phyloP scores from a whole-genome alignment of 306 rosid genomes.

The Quillaja saponaria region DNA sequence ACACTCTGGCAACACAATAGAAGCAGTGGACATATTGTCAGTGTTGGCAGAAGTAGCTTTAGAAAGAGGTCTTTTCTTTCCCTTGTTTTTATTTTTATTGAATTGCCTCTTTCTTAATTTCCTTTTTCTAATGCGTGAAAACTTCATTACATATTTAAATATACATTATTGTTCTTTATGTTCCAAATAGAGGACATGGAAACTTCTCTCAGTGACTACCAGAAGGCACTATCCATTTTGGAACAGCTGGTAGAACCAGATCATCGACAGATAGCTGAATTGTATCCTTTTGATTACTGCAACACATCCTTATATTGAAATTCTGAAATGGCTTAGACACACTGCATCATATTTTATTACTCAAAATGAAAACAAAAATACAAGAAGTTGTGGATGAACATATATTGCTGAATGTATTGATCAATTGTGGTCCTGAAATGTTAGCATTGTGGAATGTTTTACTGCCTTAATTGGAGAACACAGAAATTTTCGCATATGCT shows the following conservation, averaged over 20 bases:
- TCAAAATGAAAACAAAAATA: conserved; percentile 15
- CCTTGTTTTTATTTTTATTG: conserved; percentile 8
- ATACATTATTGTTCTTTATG: conserved; percentile 28
- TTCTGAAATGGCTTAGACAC: conserved; percentile 15
- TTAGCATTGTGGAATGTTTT: too few relatives aligned
- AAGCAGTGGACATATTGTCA: conserved; percentile 88
- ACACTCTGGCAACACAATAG: conserved; percentile 68
- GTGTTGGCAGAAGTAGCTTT: conserved; percentile 89
- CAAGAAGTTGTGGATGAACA: conserved; percentile 10
- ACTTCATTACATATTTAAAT: conserved; percentile 13
- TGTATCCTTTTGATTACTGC: conserved; percentile 69
- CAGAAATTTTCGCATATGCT: conserved; percentile 87
- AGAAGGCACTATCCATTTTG: conserved; percentile 75
- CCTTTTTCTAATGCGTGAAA: neutral
- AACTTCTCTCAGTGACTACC: conserved; percentile 82
- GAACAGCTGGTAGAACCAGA: conserved; percentile 86
- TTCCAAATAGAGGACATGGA: conserved; percentile 84
- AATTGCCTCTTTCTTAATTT: neutral
- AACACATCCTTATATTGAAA: conserved; percentile 7
- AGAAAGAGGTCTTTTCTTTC: conserved; percentile 70
- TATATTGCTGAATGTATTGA: conserved; percentile 20
- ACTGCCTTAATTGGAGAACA: conserved; percentile 49
- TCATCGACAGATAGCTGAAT: conserved; percentile 76
- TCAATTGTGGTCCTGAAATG: too few relatives aligned
- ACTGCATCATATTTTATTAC: neutral